These are phyloP conservation scores for Trichosphaerium sp. DNA, from an alignment of 78 protist genomes.

Conservation along the genomic window DNA sequence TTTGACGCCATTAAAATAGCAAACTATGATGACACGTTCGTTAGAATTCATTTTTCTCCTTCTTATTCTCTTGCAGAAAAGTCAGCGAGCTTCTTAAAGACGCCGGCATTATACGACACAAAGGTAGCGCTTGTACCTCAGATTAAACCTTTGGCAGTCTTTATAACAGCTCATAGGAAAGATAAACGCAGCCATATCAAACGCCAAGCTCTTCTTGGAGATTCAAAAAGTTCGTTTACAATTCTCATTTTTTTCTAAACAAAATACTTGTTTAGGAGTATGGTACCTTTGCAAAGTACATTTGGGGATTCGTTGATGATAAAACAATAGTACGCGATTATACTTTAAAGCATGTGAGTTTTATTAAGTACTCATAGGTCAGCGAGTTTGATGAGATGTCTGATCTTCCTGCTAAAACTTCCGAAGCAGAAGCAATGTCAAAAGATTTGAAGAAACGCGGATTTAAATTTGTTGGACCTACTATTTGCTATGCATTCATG, in stretches of 20 bases:
- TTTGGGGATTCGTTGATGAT: neutral
- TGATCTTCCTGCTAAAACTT: neutral
- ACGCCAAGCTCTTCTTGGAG: neutral
- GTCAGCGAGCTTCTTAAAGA: neutral
- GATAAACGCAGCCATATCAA: slow-evolving; percentile 8
- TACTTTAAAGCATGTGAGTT: neutral
- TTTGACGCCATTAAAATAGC: slow-evolving; percentile 5
- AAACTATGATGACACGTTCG: neutral
- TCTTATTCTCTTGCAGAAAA: too few relatives aligned
- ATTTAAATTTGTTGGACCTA: slow-evolving; percentile 24
- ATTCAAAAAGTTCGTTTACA: slow-evolving; percentile 5
- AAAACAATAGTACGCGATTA: neutral
- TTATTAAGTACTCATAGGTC: neutral
- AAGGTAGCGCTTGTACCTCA: too few relatives aligned
- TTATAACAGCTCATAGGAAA: too few relatives aligned
- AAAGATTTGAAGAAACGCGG: slow-evolving; percentile 7
- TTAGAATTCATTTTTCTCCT: too few relatives aligned
- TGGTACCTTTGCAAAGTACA: neutral
- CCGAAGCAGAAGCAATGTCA: slow-evolving; percentile 19
- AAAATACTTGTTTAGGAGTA: neutral
- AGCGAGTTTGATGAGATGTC: neutral
- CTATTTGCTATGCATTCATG: slow-evolving; percentile 31
- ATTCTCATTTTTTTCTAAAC: slow-evolving; percentile 4
- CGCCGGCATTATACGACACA: neutral
- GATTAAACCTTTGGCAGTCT: too few relatives aligned